These are phyloP conservation scores for Yarrowia deformans DNA, from an alignment of 805 yeast genomes.

Conservation along the genomic window DNA sequence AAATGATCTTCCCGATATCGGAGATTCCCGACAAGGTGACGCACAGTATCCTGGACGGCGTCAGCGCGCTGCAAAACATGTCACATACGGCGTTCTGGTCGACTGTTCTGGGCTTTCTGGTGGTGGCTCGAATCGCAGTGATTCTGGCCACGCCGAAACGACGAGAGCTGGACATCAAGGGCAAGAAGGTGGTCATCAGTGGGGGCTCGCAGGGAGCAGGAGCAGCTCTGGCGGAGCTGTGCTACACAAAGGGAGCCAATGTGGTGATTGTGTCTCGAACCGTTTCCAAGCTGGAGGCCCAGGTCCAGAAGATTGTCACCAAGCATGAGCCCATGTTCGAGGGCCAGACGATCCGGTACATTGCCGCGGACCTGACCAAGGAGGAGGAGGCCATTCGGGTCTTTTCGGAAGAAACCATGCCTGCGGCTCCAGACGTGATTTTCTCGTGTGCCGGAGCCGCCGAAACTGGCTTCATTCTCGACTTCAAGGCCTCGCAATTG, in stretches of 20 bases:
- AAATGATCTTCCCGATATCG: conserved; percentile 6
- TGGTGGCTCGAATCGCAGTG: conserved; percentile 32
- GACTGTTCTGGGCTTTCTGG: conserved; percentile 18
- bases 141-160: conserved; percentile 8
- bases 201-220: conserved; percentile 98
- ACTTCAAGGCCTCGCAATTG: conserved; percentile 65
- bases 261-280: conserved; percentile 83
- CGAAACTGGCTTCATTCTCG: conserved; percentile 76
- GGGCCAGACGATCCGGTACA: conserved; percentile 53
- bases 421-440: conserved; percentile 68
- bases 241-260: conserved; percentile 63
- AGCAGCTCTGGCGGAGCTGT: conserved; percentile 69
- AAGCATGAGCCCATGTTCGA: conserved; percentile 41
- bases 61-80: conserved; percentile 30
- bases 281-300: conserved; percentile 60
- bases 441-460: conserved; percentile 90
- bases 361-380: conserved; percentile 69
- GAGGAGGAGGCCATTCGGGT: conserved; percentile 59
- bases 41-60: conserved; percentile 15
- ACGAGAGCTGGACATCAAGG: conserved; percentile 44
- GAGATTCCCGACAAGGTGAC: conserved; percentile 24
- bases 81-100: conserved; percentile 33
- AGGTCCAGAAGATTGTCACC: conserved; percentile 56
- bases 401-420: conserved; percentile 51
- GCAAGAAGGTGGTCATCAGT: conserved; percentile 70